Evolutionary conservation across 2,329 filamentous ascomycete species (phyloP).

Genomic region (Arthroderma sp.): DNA sequence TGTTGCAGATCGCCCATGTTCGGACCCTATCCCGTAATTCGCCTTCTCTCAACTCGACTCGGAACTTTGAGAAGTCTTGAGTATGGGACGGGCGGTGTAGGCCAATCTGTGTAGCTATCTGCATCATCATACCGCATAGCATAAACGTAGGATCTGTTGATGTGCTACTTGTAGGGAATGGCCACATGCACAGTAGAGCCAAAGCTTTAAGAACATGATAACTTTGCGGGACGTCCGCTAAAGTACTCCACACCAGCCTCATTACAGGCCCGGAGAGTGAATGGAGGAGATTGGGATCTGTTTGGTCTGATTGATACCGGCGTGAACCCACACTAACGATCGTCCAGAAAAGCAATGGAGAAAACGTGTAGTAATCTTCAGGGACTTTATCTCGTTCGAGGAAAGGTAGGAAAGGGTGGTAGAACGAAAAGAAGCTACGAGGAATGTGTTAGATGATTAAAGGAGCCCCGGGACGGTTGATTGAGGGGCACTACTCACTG

Average conservation of each 20-base stretch:
- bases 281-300: slow-evolving; percentile 41
- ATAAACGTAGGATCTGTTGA: slow-evolving; percentile 54
- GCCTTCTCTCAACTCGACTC: slow-evolving; percentile 44
- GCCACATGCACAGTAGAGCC: slow-evolving; percentile 52
- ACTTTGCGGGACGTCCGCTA: slow-evolving; percentile 48
- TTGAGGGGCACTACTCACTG: slow-evolving; percentile 20
- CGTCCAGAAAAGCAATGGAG: slow-evolving; percentile 56
- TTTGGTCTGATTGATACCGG: slow-evolving; percentile 41
- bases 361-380: slow-evolving; percentile 45
- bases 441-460: slow-evolving; percentile 8
- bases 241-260: slow-evolving; percentile 47
- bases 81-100: slow-evolving; percentile 52
- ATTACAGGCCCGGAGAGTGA: slow-evolving; percentile 41
- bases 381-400: slow-evolving; percentile 42
- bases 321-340: slow-evolving; percentile 50
- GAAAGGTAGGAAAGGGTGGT: slow-evolving; percentile 53
- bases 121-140: slow-evolving; percentile 53
- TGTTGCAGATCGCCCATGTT: slow-evolving; percentile 56
- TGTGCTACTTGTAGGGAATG: slow-evolving; percentile 49
- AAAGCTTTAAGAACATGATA: slow-evolving; percentile 54
- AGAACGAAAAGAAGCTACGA: slow-evolving; percentile 48
- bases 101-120: slow-evolving; percentile 54
- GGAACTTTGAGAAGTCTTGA: slow-evolving; percentile 41
- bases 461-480: background rate
- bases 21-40: slow-evolving; percentile 51